Evolutionary conservation across 1,284 basidiomycete genomes (phyloP).

Genomic region (Inonotus hispidus): DNA sequence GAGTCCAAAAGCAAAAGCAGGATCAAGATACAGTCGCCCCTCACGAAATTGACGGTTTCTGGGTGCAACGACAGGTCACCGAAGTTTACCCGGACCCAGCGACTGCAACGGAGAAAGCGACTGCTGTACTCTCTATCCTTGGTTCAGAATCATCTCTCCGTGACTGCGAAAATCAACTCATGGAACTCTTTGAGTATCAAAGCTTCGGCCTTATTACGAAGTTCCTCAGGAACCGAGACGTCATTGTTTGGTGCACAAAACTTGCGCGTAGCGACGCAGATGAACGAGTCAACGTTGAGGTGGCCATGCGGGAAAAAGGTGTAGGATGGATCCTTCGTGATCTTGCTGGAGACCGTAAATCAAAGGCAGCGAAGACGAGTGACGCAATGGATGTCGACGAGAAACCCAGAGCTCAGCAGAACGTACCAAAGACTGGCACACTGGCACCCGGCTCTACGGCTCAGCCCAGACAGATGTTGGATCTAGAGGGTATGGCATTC

Average conservation of each 20-base stretch:
- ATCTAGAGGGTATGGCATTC: slow-evolving; percentile 94
- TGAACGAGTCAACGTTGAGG: slow-evolving; percentile 91
- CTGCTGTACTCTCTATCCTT: slow-evolving; percentile 82
- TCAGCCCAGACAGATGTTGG: slow-evolving; percentile 82
- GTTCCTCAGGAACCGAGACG: slow-evolving; percentile 93
- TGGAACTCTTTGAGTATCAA: slow-evolving; percentile 96
- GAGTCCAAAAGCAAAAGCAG: slow-evolving; percentile 40
- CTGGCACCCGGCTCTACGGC: slow-evolving; percentile 85
- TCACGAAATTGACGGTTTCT: slow-evolving; percentile 94
- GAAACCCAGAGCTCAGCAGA: slow-evolving; percentile 34
- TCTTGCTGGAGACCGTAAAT: slow-evolving; percentile 71
- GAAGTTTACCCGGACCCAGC: slow-evolving; percentile 92
- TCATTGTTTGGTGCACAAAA: slow-evolving; percentile 98
- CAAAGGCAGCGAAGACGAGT: slow-evolving; percentile 40
- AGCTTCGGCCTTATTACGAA: slow-evolving; percentile 89
- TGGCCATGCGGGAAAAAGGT: slow-evolving; percentile 97
- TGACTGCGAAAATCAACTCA: slow-evolving; percentile 95
- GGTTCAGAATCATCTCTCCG: slow-evolving; percentile 86
- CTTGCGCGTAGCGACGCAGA: slow-evolving; percentile 87
- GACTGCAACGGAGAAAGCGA: slow-evolving; percentile 89
- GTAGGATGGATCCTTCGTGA: slow-evolving; percentile 94
- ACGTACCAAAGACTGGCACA: slow-evolving; percentile 82
- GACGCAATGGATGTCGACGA: slow-evolving; percentile 81
- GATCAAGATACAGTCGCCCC: slow-evolving; percentile 84
- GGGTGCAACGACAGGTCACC: slow-evolving; percentile 93